Evolutionary conservation across 805 yeast genomes (phyloP).

Genomic region (Schwanniomyces occidentalis): DNA sequence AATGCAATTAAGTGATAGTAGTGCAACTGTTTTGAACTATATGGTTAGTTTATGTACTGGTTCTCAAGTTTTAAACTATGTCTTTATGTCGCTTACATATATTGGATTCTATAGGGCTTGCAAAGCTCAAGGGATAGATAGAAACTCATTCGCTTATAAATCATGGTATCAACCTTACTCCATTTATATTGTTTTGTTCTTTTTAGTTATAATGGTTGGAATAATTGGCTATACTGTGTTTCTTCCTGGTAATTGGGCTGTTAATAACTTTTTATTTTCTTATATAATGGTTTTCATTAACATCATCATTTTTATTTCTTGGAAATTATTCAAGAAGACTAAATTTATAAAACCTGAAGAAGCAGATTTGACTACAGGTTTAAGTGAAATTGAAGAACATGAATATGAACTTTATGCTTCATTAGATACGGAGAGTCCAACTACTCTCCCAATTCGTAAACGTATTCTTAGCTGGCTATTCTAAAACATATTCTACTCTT

Average conservation of each 20-base stretch:
- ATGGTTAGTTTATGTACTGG: slow-evolving; percentile 50
- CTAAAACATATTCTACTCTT: too few species aligned
- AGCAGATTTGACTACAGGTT: slow-evolving; percentile 47
- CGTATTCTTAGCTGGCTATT: slow-evolving; percentile 20
- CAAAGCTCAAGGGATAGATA: slow-evolving; percentile 39
- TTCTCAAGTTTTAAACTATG: slow-evolving; percentile 48
- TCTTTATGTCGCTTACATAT: slow-evolving; percentile 45
- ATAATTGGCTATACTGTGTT: slow-evolving; percentile 71
- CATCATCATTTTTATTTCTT: slow-evolving; percentile 28
- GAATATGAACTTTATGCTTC: slow-evolving; percentile 42
- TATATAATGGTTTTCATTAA: slow-evolving; percentile 67
- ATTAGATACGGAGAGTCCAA: slow-evolving; percentile 1
- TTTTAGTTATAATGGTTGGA: slow-evolving; percentile 47
- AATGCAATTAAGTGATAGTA: slow-evolving; percentile 29
- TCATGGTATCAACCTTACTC: slow-evolving; percentile 48
- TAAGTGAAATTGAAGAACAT: slow-evolving; percentile 51
- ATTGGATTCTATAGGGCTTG: slow-evolving; percentile 42
- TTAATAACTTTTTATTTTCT: slow-evolving; percentile 61
- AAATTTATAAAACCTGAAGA: slow-evolving; percentile 42
- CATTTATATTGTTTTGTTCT: slow-evolving; percentile 28
- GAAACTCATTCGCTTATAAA: slow-evolving; percentile 38
- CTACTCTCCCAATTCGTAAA: slow-evolving; percentile 1
- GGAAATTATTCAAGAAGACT: slow-evolving; percentile 40
- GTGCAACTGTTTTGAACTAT: slow-evolving; percentile 41
- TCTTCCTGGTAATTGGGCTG: slow-evolving; percentile 63